Evolutionary conservation across 2,329 filamentous ascomycete genomes (phyloP).

Genomic region (Leptographium radiaticola): DNA sequence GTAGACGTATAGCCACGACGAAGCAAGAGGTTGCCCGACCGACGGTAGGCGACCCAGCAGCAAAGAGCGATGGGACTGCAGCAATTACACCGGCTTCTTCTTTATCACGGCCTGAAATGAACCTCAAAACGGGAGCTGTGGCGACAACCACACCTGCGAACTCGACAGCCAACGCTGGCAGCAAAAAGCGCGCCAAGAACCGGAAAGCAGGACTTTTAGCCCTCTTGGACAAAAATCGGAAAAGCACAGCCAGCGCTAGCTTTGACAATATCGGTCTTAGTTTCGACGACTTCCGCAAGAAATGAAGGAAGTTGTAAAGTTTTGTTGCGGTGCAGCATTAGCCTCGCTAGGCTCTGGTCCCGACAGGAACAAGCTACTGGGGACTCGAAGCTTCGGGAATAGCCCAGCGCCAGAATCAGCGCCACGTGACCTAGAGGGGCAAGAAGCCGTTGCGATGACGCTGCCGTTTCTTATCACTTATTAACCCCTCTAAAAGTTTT

Average conservation of each 20-base stretch:
- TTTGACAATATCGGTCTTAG: slow-evolving; percentile 29
- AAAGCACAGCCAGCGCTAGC: slow-evolving; percentile 18
- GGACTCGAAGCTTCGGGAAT: slow-evolving; percentile 12
- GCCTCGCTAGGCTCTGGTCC: background rate
- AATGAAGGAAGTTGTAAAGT: slow-evolving; percentile 8
- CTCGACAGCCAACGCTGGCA: slow-evolving; percentile 38
- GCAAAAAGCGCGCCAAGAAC: slow-evolving; percentile 52
- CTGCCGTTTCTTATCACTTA: background rate
- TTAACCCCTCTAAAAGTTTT: slow-evolving; percentile 9
- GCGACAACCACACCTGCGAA: background rate
- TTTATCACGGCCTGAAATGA: background rate
- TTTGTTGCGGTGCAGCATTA: background rate
- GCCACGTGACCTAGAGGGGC: slow-evolving; percentile 3
- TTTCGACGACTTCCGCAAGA: slow-evolving; percentile 42
- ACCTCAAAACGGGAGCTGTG: background rate
- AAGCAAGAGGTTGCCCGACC: slow-evolving; percentile 13
- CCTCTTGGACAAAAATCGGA: slow-evolving; percentile 40
- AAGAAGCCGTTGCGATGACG: slow-evolving; percentile 1
- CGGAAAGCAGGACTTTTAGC: slow-evolving; percentile 55
- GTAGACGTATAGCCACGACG: background rate
- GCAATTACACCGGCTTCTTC: background rate
- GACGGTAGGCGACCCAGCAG: background rate
- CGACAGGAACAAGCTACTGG: background rate
- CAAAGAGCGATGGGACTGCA: background rate
- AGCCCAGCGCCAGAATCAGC: slow-evolving; percentile 1